These are phyloP conservation scores for Phialocephala sp. DNA, from an alignment of 2,329 filamentous ascomycete genomes.

Conservation along the genomic window DNA sequence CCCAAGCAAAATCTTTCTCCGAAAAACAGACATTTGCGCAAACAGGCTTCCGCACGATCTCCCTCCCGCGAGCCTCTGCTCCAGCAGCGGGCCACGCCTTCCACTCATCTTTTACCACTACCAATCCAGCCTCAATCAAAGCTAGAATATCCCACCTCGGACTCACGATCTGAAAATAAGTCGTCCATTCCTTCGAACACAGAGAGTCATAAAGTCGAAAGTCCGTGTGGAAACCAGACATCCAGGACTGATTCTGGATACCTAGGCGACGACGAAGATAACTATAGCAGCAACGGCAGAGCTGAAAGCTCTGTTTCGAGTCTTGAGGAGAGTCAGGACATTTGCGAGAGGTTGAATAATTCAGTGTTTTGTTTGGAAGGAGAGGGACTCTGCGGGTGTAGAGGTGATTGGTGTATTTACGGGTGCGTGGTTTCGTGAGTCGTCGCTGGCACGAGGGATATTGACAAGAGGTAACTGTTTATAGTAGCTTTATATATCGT, in stretches of 20 bases:
- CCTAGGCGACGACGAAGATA: not conserved
- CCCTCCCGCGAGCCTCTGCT: not conserved
- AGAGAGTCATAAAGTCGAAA: not conserved
- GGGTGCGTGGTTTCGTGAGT: not conserved
- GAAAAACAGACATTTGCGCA: not conserved
- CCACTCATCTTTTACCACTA: not conserved
- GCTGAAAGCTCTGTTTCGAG: not conserved
- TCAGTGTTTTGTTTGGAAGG: not conserved
- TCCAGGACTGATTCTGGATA: not conserved
- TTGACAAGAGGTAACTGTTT: too few relatives aligned
- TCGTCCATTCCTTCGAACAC: not conserved
- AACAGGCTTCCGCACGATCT: not conserved
- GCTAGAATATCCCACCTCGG: not conserved
- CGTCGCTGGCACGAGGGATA: too few relatives aligned
- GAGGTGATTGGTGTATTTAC: not conserved
- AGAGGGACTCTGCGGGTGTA: not conserved
- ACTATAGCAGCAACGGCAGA: not conserved
- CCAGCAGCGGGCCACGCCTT: not conserved
- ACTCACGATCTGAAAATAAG: not conserved
- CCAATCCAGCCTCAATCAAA: not conserved
- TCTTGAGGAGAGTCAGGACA: not conserved
- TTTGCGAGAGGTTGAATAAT: constrained; percentile 8
- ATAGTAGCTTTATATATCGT: too few relatives aligned
- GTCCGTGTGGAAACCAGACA: not conserved
- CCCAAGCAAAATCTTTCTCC: not conserved